These are phyloP conservation scores for Golubevia pallescens DNA, from an alignment of 1,284 basidiomycete genomes.

Conservation along the genomic window DNA sequence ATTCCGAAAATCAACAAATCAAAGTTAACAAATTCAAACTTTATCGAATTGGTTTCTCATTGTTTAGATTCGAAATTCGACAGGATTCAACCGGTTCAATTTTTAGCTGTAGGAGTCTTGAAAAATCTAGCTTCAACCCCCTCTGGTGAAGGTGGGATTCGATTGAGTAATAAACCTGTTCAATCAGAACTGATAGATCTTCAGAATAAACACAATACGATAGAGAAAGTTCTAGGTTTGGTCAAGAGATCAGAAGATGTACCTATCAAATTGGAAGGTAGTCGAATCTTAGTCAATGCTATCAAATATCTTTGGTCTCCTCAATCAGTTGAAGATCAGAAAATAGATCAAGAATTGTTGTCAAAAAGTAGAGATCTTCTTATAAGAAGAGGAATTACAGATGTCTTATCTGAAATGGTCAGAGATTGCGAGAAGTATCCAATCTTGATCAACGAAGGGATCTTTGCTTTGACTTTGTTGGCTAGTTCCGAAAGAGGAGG, in stretches of 20 bases:
- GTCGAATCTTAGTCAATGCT: constrained; percentile 42
- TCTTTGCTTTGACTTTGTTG: constrained; percentile 46
- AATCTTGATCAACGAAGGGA: constrained; percentile 52
- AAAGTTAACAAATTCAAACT: background rate
- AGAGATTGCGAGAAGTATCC: constrained; percentile 41
- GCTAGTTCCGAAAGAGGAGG: constrained; percentile 28
- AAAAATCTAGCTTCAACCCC: constrained; percentile 43
- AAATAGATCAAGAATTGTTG: background rate
- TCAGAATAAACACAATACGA: constrained; percentile 1
- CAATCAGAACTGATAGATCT: background rate
- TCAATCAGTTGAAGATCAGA: background rate
- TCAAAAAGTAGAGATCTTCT: constrained; percentile 4
- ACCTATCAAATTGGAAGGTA: constrained; percentile 49
- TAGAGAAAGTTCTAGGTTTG: constrained; percentile 35
- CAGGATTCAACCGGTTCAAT: constrained; percentile 25
- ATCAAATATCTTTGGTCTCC: constrained; percentile 43
- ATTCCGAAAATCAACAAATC: background rate
- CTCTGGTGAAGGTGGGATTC: constrained; percentile 18
- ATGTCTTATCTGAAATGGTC: constrained; percentile 50
- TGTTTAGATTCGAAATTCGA: background rate
- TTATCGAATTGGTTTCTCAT: background rate
- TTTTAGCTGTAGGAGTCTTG: constrained; percentile 43
- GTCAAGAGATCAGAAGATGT: constrained; percentile 41
- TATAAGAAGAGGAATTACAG: constrained; percentile 22
- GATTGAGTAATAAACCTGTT: background rate